These are phyloP conservation scores for Austroboletus novae-zelandiae DNA, from an alignment of 1,284 basidiomycete genomes.

Conservation along the genomic window DNA sequence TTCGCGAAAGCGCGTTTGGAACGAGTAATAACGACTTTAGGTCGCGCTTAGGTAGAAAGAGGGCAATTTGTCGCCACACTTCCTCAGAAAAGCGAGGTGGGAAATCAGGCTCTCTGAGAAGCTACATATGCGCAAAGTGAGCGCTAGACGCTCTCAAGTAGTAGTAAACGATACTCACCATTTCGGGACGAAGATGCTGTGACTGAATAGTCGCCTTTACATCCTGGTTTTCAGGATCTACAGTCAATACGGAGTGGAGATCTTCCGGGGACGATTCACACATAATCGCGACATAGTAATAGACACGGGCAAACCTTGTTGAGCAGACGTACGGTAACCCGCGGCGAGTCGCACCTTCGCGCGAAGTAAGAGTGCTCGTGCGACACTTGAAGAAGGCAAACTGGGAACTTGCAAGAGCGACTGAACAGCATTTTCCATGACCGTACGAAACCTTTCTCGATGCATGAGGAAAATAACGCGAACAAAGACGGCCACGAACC, in stretches of 20 bases:
- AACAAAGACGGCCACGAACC: conserved; percentile 36
- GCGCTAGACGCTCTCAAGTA: neutral
- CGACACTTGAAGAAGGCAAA: conserved; percentile 49
- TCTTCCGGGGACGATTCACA: conserved; percentile 40
- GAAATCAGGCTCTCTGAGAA: conserved; percentile 33
- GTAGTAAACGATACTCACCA: conserved; percentile 19
- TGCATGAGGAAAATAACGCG: conserved; percentile 7
- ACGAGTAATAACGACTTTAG: conserved; percentile 62
- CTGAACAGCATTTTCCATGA: conserved; percentile 72
- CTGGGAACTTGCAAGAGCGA: conserved; percentile 60
- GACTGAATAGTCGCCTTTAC: conserved; percentile 57
- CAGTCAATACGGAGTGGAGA: conserved; percentile 58
- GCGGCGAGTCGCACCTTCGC: conserved; percentile 59
- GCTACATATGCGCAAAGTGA: conserved; percentile 18
- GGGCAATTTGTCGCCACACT: conserved; percentile 68
- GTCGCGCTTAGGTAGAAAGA: conserved; percentile 61
- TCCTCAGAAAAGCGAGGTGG: conserved; percentile 57
- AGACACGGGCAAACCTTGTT: conserved; percentile 48
- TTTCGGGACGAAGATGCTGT: conserved; percentile 32
- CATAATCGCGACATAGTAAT: neutral
- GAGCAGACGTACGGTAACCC: conserved; percentile 57
- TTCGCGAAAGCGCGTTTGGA: conserved; percentile 62
- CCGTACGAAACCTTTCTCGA: conserved; percentile 48
- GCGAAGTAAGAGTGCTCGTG: conserved; percentile 60
- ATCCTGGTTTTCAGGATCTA: conserved; percentile 67